Conservation (phyloP, 192 early-diverging fungal species). For the Gonapodya prolifera region DNA sequence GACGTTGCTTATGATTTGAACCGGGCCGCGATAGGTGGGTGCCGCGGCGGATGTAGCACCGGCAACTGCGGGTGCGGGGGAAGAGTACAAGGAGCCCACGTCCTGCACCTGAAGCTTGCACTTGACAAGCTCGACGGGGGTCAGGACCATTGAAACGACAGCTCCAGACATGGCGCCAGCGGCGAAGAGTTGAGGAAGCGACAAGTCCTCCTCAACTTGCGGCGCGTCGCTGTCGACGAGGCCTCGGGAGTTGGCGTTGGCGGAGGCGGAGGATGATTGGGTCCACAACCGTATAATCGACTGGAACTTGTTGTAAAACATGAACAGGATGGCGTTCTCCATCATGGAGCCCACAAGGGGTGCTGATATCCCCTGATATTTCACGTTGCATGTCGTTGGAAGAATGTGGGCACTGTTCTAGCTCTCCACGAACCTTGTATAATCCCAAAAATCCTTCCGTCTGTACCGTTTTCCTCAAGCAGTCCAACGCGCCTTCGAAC, state of each 20-base stretch:
- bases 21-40: constrained; percentile 21
- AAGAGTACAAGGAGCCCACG: constrained; percentile 17
- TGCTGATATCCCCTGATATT: constrained; percentile 64
- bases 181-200: constrained; percentile 43
- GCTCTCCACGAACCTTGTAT: constrained; percentile 76
- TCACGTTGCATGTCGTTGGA: neutral
- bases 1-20: constrained; percentile 29
- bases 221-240: neutral
- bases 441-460: constrained; percentile 73
- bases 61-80: neutral
- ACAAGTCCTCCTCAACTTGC: neutral
- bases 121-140: constrained; percentile 92
- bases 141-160: constrained; percentile 75
- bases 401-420: too few species aligned
- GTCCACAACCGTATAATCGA: constrained; percentile 34
- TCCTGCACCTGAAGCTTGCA: constrained; percentile 92
- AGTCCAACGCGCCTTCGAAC: constrained; percentile 72
- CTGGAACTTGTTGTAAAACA: constrained; percentile 78
- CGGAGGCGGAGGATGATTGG: neutral
- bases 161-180: constrained; percentile 80
- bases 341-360: constrained; percentile 88
- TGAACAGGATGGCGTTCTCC: constrained; percentile 84
- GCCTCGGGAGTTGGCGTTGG: neutral
- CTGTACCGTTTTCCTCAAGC: constrained; percentile 57
- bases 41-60: neutral